Evolutionary conservation across 1,284 basidiomycete genomes (phyloP).

Genomic region (Apiotrichum montevideense): DNA sequence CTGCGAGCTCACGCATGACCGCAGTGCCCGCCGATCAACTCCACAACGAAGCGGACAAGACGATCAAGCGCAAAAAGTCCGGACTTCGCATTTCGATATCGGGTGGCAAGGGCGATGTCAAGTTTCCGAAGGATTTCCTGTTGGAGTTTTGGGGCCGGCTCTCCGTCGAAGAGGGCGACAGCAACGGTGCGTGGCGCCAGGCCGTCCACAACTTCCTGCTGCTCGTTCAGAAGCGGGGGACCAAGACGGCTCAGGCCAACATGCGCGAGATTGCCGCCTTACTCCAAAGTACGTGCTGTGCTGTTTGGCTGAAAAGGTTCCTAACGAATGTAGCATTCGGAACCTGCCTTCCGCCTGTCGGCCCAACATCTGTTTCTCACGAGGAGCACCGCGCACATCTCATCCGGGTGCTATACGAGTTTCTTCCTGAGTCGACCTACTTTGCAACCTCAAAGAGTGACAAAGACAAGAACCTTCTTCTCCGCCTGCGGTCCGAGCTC

Average conservation of each 20-base stretch:
- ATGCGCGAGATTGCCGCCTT: conserved; percentile 37
- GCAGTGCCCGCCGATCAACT: conserved; percentile 2
- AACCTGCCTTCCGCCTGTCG: conserved; percentile 21
- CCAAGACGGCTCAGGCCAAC: conserved; percentile 42
- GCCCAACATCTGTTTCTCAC: conserved; percentile 13
- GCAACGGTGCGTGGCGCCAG: conserved; percentile 23
- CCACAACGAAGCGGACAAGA: neutral
- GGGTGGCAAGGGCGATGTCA: conserved; percentile 27
- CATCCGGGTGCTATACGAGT: conserved; percentile 35
- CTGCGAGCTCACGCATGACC: conserved; percentile 2
- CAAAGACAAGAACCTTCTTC: conserved; percentile 41
- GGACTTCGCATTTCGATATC: conserved; percentile 19
- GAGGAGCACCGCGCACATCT: conserved; percentile 36
- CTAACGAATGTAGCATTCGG: conserved; percentile 23
- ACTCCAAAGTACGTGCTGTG: conserved; percentile 30
- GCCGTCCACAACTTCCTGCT: conserved; percentile 32
- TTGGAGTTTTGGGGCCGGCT: conserved; percentile 40
- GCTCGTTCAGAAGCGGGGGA: conserved; percentile 38
- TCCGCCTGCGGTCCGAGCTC: conserved; percentile 42
- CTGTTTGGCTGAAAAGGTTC: neutral
- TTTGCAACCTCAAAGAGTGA: conserved; percentile 30
- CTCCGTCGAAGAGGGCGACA: conserved; percentile 36
- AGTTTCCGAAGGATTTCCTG: conserved; percentile 43
- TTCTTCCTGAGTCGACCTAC: conserved; percentile 29
- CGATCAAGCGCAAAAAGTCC: conserved; percentile 18